Percentiles rank a stretch among this genome's conserved stretches.
Evolutionary conservation across 768 basidiomycete genomes (phyloP).

Genomic region (Pleurotus platypus): DNA sequence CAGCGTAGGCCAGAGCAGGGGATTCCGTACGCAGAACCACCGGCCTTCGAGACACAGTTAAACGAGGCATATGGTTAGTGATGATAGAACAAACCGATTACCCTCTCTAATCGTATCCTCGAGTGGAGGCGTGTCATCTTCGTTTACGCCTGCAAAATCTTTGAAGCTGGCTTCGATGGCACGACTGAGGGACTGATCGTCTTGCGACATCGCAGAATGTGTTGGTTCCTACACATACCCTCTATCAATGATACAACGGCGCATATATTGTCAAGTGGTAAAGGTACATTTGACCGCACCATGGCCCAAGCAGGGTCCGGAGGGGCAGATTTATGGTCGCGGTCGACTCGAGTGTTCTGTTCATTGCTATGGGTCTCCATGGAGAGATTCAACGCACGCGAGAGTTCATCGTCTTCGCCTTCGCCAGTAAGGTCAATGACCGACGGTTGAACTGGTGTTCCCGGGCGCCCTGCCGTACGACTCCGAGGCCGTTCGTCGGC

Average conservation of each 20-base stretch:
- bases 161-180: conserved; percentile 58
- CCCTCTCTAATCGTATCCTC: conserved; percentile 53
- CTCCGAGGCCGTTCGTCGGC: conserved; percentile 18
- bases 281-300: conserved; percentile 62
- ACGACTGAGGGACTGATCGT: conserved; percentile 62
- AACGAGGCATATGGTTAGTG: neutral
- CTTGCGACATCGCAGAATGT: conserved; percentile 35
- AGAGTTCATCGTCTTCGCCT: conserved; percentile 45
- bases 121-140: conserved; percentile 43
- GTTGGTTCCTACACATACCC: conserved; percentile 25
- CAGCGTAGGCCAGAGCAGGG: conserved; percentile 51
- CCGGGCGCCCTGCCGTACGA: conserved; percentile 15
- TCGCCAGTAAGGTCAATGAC: conserved; percentile 64
- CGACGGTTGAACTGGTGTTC: conserved; percentile 20
- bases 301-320: conserved; percentile 68
- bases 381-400: conserved; percentile 51
- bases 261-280: neutral
- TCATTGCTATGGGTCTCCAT: conserved; percentile 37
- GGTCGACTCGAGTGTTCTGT: conserved; percentile 52
- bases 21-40: conserved; percentile 61
- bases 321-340: conserved; percentile 34
- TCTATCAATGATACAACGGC: neutral
- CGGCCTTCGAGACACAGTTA: conserved; percentile 41
- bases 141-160: conserved; percentile 46
- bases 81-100: conserved; percentile 42